These are phyloP conservation scores for Davidsoniella eucalypti DNA, from an alignment of 2,329 filamentous ascomycete species.

Conservation along the genomic window DNA sequence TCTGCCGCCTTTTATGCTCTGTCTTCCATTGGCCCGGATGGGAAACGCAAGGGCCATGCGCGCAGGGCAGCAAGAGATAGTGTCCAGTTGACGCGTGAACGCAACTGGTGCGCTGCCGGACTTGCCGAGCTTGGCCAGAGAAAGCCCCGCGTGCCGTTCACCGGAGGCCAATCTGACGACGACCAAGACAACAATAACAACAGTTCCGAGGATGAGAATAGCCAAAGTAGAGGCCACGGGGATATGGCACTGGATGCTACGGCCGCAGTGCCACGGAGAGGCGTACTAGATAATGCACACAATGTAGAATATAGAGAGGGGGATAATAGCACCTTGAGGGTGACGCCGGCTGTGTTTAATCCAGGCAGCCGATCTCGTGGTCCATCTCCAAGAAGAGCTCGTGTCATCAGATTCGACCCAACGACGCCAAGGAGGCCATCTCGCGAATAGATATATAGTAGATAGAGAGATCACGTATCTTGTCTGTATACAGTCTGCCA, in stretches of 20 bases:
- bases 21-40: not conserved
- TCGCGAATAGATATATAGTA: no score
- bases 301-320: not conserved
- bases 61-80: constrained; percentile 7
- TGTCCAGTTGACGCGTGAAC: constrained; percentile 10
- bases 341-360: not conserved
- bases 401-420: constrained; percentile 5
- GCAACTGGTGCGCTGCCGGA: constrained; percentile 5
- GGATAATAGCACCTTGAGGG: not conserved
- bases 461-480: no score
- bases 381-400: not conserved
- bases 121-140: constrained; percentile 6
- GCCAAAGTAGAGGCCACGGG: no score
- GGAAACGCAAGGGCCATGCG: constrained; percentile 6
- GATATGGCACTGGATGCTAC: no score
- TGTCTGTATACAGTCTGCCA: no score
- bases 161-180: not conserved
- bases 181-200: not conserved
- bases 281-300: not conserved
- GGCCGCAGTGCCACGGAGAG: constrained; percentile 1
- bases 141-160: not conserved
- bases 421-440: not conserved
- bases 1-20: not conserved
- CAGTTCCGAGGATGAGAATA: no score
- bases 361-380: no score